Base-by-base conservation (phyloP, 2,329 filamentous ascomycete species). In the Botrytis fabae region DNA sequence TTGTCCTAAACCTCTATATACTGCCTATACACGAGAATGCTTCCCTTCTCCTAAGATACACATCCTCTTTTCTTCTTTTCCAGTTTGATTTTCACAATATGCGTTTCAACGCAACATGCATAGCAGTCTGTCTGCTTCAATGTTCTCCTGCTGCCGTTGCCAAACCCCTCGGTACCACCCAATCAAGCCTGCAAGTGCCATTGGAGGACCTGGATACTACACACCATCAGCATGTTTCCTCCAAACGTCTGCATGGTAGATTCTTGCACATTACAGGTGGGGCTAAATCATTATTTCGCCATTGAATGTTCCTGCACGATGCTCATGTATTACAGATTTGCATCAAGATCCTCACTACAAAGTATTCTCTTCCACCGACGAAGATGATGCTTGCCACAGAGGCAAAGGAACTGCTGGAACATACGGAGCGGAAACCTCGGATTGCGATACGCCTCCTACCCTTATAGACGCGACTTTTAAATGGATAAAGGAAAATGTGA, bases 331-430 rank as follows among this genome's bases (percentile, higher is more conserved):
- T 73, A 70, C 78, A 97, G 96, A 99, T 83, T 88, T 98, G 78
- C 96, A 99, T 80, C 94, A 94, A 64, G 96, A 99, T 82, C 89
- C 89, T 61, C 93, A 93, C 83, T 99, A 98, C 86, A 91, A 93
- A 82, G 83, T 88, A 12, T 92, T 95, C 81, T 88, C 93, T 18
- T 92, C 92, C 38, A 92, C 92, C 62, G 85, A 88, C 54, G 86
- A 89, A 77, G 86, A 88, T 44, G 83, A 88, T 75, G 91, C 92
- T 75, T 99, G 96, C 83, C 96, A 99, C 80, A 87, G 91, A 72
- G 91, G 91, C 74, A 85, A 89, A 74, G 96, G 96, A 20, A 85
- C 89, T 9, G 92, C 95, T 12, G 95, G 95, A 63, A 85, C 88
- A 69, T 96, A 94, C 80, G 96, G 96, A 79, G 91, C 94, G 72